Base-by-base conservation (phyloP, 768 basidiomycete species). In the Russula brevipes region DNA sequence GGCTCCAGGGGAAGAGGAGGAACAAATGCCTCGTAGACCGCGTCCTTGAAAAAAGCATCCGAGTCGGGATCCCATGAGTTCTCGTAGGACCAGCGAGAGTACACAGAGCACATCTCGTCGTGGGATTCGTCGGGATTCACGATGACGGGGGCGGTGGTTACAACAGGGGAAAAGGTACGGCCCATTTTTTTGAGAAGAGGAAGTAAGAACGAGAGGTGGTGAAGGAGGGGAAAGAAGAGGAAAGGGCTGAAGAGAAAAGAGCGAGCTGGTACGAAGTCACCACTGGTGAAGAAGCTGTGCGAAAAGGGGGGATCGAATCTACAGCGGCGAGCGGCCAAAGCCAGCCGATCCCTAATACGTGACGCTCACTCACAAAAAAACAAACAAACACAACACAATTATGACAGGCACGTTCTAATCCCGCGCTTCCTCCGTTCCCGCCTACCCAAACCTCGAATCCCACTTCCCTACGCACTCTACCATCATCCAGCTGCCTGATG, bases 401-500 rank as follows among this genome's bases (percentile, higher is more conserved):
- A 24, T 24, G 24, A 24, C 24, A 24, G 24, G 24, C 24, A 14
- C 19, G 16, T 54, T 39, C 51, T n/a, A 19, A 7, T 19, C n/a
- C 35, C 51, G 51, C 52, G 11, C 19, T 54, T 24, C 19, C n/a
- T 24, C 24, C 24, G 24, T 24, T 24, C 24, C 16, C 10, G 4
- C 4, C 30, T 31, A 80, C 11, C 77, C 79, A 75, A 77, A 79
- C 55, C 78, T 69, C 33, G 73, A 64, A 45, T 80, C 80, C 75
- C 74, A 78, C 49, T 69, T 69, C 55, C 79, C 76, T 12, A 76
- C 59, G 49, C 78, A 79, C 65, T 86, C 80, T 6, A 73, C 75
- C 42, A 81, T 69, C 24, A 76, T 74, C 80, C 82, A 86, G 0
- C 67, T 69, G 2, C 62, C 56, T 38, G 35, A 38, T 35, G 3